phyloP scores from a whole-genome alignment of 768 basidiomycete genomes.

The Crassisporium funariophilum region DNA sequence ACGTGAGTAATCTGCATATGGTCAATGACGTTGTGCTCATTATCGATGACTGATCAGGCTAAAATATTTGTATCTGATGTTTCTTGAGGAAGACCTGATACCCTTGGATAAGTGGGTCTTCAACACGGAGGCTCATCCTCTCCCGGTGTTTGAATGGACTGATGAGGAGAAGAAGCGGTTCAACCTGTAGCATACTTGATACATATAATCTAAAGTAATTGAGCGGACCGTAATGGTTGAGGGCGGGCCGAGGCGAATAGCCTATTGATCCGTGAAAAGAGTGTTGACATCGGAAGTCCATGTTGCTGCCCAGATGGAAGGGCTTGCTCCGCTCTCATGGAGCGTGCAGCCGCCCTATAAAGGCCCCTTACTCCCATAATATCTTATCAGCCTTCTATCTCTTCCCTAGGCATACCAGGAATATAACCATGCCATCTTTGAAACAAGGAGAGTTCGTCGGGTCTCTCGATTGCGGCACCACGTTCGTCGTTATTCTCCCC shows the following conservation, averaged over 20 bases:
- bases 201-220: not conserved
- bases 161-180: slow-evolving; percentile 49
- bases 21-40: slow-evolving; percentile 8
- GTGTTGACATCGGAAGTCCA: slow-evolving; percentile 8
- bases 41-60: slow-evolving; percentile 44
- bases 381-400: slow-evolving; percentile 10
- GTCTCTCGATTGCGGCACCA: slow-evolving; percentile 93
- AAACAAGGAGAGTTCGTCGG: slow-evolving; percentile 85
- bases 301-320: slow-evolving; percentile 24
- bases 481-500: slow-evolving; percentile 51
- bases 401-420: slow-evolving; percentile 10
- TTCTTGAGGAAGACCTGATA: slow-evolving; percentile 62
- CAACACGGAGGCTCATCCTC: slow-evolving; percentile 76
- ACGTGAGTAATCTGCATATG: slow-evolving; percentile 37
- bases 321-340: slow-evolving; percentile 14
- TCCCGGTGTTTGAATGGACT: slow-evolving; percentile 71
- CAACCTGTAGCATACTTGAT: no score
- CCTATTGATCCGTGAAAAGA: slow-evolving; percentile 3
- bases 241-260: slow-evolving; percentile 2
- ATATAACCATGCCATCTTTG: slow-evolving; percentile 22
- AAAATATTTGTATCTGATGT: slow-evolving; percentile 75
- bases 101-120: slow-evolving; percentile 61
- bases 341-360: slow-evolving; percentile 22
- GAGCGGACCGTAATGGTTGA: not conserved
- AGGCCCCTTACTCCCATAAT: slow-evolving; percentile 7